Evolutionary conservation across 306 rosid genomes (phyloP), one percentile per base, ranked within the genome.

Genomic region (Quercus mongolica): DNA sequence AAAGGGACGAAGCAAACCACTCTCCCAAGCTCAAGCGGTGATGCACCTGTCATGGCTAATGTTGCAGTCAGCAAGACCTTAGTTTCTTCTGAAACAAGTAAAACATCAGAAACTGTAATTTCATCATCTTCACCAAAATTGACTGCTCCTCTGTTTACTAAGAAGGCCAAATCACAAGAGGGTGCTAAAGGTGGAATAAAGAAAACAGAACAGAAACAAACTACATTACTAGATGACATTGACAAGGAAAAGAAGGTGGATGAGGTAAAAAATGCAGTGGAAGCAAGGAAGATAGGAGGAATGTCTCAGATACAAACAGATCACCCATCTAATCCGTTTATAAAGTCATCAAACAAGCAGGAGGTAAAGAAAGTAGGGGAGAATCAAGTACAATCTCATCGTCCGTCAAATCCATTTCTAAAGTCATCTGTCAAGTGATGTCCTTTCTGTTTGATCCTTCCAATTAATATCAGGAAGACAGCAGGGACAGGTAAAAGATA

Each of bases 351-450:
- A 62, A 86, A 82, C 75, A 82, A 77, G 76, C 84, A 74, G 64
- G 86, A 80, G 56, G 78, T 33, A 33, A 82, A 86, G 81, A 85
- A 81, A 38, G 83, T 79, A 71, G 93, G 70, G 71, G 77, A 63
- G 38, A 79, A 89, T 83, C 82, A 68, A 76, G 88, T 28, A 56
- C 88, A 86, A 79, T 6, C 90, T 52, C 83, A 46, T 69, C 85
- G 98, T 69, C 87, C 96, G 0, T 69, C 88, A 5, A 95, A 95
- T 86, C 99, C 99, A 23, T 93, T 95, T 88, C 79, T 90, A 76
- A 95, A 93, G 97, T 83, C 93, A 54, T 77, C 87, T 17, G 46
- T 91, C 65, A 93, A 89, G 90, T 95, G 86, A 90, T 64, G 63
- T 31, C 46, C 49, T 80, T 35, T 67, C 25, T 49, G 67, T 64